Conservation (phyloP, 2,329 filamentous ascomycete genomes). For the Didymella keratinophila region DNA sequence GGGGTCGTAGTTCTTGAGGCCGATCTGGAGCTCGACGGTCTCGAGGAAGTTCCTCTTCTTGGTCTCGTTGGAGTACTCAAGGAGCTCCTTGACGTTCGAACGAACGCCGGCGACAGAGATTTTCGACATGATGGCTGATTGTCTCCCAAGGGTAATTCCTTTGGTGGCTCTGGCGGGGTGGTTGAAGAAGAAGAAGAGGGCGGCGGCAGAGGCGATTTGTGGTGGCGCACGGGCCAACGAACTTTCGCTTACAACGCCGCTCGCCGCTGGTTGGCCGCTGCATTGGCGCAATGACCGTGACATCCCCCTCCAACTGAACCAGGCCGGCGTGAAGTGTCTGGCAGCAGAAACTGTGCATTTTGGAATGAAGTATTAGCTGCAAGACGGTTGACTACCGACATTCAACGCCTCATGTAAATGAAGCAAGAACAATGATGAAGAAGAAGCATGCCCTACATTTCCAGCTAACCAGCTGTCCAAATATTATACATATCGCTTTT, state of each 20-base stretch:
- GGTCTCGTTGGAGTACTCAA: constrained; percentile 92
- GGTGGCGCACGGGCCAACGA: constrained; percentile 1
- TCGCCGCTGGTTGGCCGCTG: neutral
- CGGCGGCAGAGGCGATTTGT: constrained; percentile 21
- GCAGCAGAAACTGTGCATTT: no score
- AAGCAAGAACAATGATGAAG: neutral
- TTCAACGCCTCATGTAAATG: neutral
- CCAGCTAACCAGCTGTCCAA: constrained; percentile 18
- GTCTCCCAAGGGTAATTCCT: constrained; percentile 59
- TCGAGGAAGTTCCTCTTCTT: constrained; percentile 99
- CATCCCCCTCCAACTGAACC: no score
- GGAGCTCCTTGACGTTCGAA: constrained; percentile 89
- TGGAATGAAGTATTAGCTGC: neutral
- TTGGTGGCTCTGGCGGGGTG: constrained; percentile 51
- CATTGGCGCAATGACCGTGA: neutral
- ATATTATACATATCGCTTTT: constrained; percentile 41
- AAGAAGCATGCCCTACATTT: constrained; percentile 18
- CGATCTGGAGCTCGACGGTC: constrained; percentile 76
- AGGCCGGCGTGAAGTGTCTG: no score
- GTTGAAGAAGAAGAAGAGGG: constrained; percentile 38
- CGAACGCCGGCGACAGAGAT: constrained; percentile 94
- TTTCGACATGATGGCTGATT: constrained; percentile 72
- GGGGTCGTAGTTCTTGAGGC: constrained; percentile 69
- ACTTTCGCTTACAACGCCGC: constrained; percentile 18
- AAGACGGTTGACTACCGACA: neutral